Conservation (phyloP, 148 eudicot genomes). For the Chenopodium album region DNA sequence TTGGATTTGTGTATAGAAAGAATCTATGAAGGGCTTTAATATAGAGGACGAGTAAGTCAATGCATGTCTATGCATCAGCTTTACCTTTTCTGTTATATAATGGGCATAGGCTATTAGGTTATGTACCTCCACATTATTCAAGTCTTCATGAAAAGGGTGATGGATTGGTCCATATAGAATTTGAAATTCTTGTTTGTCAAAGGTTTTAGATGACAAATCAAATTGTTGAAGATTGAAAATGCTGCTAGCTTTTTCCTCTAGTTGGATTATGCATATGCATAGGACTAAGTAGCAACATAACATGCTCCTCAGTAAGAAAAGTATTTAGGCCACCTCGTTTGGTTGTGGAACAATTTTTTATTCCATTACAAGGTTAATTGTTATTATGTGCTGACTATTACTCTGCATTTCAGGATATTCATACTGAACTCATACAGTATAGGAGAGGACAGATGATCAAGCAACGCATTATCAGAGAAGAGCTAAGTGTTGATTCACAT, state of each 20-base stretch:
- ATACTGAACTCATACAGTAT: conserved; percentile 84
- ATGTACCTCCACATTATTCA: not conserved
- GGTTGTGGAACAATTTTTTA: not conserved
- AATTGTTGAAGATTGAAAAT: not conserved
- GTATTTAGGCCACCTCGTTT: not conserved
- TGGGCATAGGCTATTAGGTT: not conserved
- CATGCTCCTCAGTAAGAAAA: not conserved
- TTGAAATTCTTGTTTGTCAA: not conserved
- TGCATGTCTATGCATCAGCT: not conserved
- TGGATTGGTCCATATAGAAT: not conserved
- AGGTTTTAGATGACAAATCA: not conserved
- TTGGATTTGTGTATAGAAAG: conserved; percentile 1
- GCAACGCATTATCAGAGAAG: conserved; percentile 61
- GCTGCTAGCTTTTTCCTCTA: not conserved
- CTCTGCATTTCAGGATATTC: conserved; percentile 64
- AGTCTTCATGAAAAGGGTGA: not conserved
- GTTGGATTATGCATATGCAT: not conserved
- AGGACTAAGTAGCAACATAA: not conserved
- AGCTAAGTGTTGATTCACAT: conserved; percentile 72
- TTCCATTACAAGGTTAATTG: not conserved
- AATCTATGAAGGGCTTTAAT: not conserved
- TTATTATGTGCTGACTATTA: conserved; percentile 13
- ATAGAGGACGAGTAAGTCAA: not conserved
- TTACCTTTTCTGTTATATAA: conserved; percentile 2
- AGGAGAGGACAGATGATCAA: conserved; percentile 85